These are phyloP conservation scores for Cladosporium colombiae DNA, from an alignment of 2,329 filamentous ascomycete genomes.

Conservation along the genomic window DNA sequence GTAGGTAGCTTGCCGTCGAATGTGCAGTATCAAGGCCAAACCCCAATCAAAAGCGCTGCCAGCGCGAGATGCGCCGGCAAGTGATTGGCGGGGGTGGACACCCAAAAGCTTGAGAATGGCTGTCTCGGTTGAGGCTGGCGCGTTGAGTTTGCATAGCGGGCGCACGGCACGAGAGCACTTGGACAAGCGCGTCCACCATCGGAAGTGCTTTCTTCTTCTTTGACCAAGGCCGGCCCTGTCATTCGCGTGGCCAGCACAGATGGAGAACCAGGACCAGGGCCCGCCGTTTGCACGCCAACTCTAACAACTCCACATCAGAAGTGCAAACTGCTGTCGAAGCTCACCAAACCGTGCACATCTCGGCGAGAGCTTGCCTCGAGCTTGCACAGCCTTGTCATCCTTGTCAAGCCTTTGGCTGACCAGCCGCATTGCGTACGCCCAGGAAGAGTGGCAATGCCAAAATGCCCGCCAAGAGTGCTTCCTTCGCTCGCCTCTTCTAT, in stretches of 20 bases:
- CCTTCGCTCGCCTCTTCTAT: background rate
- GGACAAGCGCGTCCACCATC: background rate
- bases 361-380: slow-evolving; percentile 15
- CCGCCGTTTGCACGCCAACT: background rate
- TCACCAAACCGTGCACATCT: background rate
- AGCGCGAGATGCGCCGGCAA: background rate
- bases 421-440: slow-evolving; percentile 10
- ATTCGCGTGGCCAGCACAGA: slow-evolving; percentile 6
- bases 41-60: background rate
- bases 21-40: background rate
- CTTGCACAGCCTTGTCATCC: slow-evolving; percentile 8
- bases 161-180: slow-evolving; percentile 6
- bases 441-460: slow-evolving; percentile 1
- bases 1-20: background rate
- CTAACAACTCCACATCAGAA: background rate
- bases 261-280: background rate
- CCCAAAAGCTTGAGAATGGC: background rate
- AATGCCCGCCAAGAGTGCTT: slow-evolving; percentile 2
- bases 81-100: background rate
- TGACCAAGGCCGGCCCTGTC: background rate
- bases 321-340: background rate
- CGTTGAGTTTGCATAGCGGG: slow-evolving; percentile 12
- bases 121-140: slow-evolving; percentile 1
- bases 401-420: slow-evolving; percentile 12
- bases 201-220: no score